Conservation (phyloP, 306 rosid genomes). For the Quercus suber region DNA sequence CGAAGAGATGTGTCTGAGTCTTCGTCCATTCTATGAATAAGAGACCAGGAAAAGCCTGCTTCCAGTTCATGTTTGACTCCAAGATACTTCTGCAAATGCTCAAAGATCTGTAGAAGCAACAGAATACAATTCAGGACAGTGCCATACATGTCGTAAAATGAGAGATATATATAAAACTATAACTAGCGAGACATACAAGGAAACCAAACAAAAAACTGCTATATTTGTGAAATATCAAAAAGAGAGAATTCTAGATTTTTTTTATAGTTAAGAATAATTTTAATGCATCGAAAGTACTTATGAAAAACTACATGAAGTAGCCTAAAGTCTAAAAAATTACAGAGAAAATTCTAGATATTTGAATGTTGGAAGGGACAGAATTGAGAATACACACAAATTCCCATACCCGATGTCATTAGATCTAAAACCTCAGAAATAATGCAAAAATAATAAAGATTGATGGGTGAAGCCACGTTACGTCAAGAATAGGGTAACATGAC, state of each 20-base stretch:
- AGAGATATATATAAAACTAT: neutral
- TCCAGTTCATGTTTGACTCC: constrained; percentile 89
- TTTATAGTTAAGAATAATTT: no score
- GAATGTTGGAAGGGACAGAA: neutral
- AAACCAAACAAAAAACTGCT: neutral
- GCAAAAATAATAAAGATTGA: neutral
- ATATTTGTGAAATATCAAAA: neutral
- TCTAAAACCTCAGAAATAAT: neutral
- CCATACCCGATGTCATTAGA: neutral
- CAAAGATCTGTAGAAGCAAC: constrained; percentile 67
- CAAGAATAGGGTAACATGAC: neutral
- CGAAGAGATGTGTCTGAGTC: constrained; percentile 59
- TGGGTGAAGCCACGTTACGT: neutral
- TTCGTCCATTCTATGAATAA: constrained; percentile 70
- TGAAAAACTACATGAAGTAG: no score
- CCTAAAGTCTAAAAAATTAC: no score
- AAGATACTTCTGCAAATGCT: constrained; percentile 79
- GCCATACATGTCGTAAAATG: neutral
- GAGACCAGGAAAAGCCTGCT: constrained; percentile 92
- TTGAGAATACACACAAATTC: neutral
- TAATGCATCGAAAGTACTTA: no score
- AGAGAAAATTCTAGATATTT: neutral
- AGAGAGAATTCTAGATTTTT: neutral
- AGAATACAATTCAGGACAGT: constrained; percentile 4
- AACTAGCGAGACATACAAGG: neutral